phyloP scores from a whole-genome alignment of 2,329 filamentous ascomycete species.

The Venturia nashicola region DNA sequence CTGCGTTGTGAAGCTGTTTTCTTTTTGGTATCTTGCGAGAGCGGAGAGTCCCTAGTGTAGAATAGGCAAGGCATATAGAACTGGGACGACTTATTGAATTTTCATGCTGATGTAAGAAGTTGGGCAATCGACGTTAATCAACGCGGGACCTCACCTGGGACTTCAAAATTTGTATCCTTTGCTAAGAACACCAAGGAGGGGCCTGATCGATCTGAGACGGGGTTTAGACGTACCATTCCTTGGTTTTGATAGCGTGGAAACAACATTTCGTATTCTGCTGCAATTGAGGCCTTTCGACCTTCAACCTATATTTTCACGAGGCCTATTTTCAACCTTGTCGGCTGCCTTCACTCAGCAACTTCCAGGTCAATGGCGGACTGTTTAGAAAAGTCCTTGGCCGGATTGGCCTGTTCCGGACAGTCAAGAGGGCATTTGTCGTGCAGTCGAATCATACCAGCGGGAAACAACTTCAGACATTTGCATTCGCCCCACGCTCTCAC shows the following conservation, averaged over 20 bases:
- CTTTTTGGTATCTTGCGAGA: not conserved
- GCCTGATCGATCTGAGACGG: too few species aligned
- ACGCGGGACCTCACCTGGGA: not conserved
- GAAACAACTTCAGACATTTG: not conserved
- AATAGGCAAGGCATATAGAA: constrained; percentile 4
- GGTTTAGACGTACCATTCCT: too few species aligned
- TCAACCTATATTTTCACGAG: not conserved
- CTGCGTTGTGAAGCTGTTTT: not conserved
- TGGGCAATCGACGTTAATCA: not conserved
- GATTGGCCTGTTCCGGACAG: not conserved
- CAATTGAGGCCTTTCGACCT: too few species aligned
- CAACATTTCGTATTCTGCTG: too few species aligned
- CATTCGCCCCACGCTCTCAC: not conserved
- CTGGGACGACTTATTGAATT: not conserved
- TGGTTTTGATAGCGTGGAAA: too few species aligned
- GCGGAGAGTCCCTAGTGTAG: not conserved
- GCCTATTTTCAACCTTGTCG: not conserved
- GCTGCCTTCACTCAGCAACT: not conserved
- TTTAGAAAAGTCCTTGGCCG: not conserved
- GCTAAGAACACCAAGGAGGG: too few species aligned
- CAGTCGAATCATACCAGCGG: not conserved
- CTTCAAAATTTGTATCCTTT: too few species aligned
- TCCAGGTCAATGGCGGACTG: not conserved
- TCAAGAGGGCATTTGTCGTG: not conserved
- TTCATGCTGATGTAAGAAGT: not conserved